phyloP scores from a whole-genome alignment of 257 asterid genomes.

The Solanum bukasovii region DNA sequence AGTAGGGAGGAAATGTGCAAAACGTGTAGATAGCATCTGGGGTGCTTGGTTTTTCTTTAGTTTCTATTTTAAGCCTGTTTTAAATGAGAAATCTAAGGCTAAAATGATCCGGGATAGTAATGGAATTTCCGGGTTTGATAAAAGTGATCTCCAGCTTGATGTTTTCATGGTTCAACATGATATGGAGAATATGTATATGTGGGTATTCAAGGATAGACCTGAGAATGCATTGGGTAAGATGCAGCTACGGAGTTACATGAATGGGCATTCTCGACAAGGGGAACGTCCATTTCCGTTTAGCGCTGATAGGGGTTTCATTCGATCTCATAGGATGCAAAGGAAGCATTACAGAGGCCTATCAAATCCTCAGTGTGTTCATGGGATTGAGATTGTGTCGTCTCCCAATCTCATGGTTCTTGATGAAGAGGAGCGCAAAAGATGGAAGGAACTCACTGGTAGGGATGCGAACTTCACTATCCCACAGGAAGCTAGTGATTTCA shows the following conservation, averaged over 20 bases:
- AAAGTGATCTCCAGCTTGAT: constrained; percentile 56
- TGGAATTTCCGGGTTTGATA: constrained; percentile 56
- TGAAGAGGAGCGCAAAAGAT: constrained; percentile 56
- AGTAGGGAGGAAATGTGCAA: constrained; percentile 41
- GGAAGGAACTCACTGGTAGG: constrained; percentile 63
- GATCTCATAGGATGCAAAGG: constrained; percentile 70
- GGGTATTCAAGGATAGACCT: constrained; percentile 75
- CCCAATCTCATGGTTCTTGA: constrained; percentile 42
- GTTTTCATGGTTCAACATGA: constrained; percentile 73
- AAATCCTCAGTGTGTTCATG: constrained; percentile 70
- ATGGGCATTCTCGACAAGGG: constrained; percentile 74
- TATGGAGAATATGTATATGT: constrained; percentile 84
- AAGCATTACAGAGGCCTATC: constrained; percentile 71
- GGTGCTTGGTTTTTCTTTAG: constrained; percentile 86
- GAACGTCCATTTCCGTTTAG: constrained; percentile 68
- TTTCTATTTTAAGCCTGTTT: constrained; percentile 65
- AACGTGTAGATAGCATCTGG: constrained; percentile 62
- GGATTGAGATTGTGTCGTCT: constrained; percentile 44
- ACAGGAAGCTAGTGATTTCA: constrained; percentile 49
- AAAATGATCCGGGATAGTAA: constrained; percentile 42
- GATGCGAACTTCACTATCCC: constrained; percentile 39
- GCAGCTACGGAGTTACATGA: constrained; percentile 76
- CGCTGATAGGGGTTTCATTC: constrained; percentile 53
- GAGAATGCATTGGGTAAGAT: constrained; percentile 77
- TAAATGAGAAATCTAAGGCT: constrained; percentile 53